Conservation (phyloP, 2,329 filamentous ascomycete genomes). For the Diplodia seriata region DNA sequence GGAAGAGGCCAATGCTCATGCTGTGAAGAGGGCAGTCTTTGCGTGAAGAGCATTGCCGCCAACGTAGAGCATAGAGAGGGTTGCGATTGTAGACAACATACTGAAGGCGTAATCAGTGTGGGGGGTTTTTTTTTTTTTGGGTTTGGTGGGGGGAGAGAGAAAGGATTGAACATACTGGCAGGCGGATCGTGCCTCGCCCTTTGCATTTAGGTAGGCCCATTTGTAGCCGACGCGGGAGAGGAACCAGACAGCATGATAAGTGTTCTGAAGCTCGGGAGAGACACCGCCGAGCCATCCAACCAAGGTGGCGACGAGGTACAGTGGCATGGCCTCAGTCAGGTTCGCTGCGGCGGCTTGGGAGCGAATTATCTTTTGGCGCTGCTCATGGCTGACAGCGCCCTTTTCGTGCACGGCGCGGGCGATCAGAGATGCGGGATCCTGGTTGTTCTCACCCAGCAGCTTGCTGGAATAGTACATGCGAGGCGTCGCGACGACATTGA, state of each 20-base stretch:
- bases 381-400: conserved; percentile 20
- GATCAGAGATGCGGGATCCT: conserved; percentile 11
- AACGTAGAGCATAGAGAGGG: conserved; percentile 6
- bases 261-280: conserved; percentile 15
- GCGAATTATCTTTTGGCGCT: conserved; percentile 23
- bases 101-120: neutral
- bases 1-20: neutral
- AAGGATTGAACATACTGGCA: neutral
- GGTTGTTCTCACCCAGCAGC: conserved; percentile 24
- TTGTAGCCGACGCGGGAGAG: conserved; percentile 20
- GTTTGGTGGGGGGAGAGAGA: too few relatives aligned
- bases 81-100: neutral
- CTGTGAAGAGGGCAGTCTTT: conserved; percentile 2
- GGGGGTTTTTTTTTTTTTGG: too few relatives aligned
- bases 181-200: neutral
- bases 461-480: conserved; percentile 24
- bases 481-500: conserved; percentile 24
- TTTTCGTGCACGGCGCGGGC: conserved; percentile 19
- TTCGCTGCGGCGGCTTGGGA: conserved; percentile 19
- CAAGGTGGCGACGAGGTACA: conserved; percentile 25
- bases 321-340: conserved; percentile 13
- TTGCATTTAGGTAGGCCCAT: conserved; percentile 21
- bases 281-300: conserved; percentile 27
- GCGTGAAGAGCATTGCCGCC: conserved; percentile 27
- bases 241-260: conserved; percentile 18